A percentile compares a stretch with the other conserved stretches of the same genome.
phyloP scores from a whole-genome alignment of 73 alveolate species.

The Stentor coeruleus region DNA sequence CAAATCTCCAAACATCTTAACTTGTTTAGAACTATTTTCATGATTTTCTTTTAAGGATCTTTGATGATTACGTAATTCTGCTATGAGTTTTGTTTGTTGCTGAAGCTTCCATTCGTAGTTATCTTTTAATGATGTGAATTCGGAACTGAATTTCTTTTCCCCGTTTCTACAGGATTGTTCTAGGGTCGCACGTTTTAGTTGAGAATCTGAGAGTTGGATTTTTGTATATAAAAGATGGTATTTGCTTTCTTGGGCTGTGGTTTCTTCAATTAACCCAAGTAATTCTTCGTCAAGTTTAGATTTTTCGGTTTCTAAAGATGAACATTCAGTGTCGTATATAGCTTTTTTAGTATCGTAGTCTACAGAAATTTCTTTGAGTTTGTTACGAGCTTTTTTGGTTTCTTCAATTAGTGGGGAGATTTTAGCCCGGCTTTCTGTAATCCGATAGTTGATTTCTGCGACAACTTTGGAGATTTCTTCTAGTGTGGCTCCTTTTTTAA shows the following conservation, averaged over 20 bases:
- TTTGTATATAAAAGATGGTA: conserved; percentile 70
- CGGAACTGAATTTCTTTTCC: conserved; percentile 69
- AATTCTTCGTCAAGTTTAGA: conserved; percentile 64
- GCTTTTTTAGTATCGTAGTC: conserved; percentile 72
- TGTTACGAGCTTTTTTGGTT: conserved; percentile 38
- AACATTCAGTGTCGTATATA: conserved; percentile 66
- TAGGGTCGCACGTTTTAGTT: conserved; percentile 65
- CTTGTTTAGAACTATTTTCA: conserved; percentile 76
- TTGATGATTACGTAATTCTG: conserved; percentile 76
- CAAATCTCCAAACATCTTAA: conserved; percentile 70
- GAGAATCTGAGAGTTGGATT: conserved; percentile 68
- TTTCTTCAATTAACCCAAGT: conserved; percentile 58
- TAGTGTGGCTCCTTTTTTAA: conserved; percentile 51
- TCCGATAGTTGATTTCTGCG: conserved; percentile 56
- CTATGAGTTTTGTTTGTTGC: conserved; percentile 67
- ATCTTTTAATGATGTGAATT: conserved; percentile 71
- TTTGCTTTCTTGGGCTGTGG: conserved; percentile 70
- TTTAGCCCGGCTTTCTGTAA: conserved; percentile 76
- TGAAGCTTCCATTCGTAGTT: conserved; percentile 71
- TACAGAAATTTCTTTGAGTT: conserved; percentile 62
- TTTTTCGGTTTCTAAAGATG: conserved; percentile 67
- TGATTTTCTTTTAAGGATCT: conserved; percentile 72
- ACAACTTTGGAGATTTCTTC: conserved; percentile 53
- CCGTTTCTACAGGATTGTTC: conserved; percentile 73
- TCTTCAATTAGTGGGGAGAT: conserved; percentile 52